Evolutionary conservation across 2,329 filamentous ascomycete genomes (phyloP).

Genomic region (Periconia sp.): DNA sequence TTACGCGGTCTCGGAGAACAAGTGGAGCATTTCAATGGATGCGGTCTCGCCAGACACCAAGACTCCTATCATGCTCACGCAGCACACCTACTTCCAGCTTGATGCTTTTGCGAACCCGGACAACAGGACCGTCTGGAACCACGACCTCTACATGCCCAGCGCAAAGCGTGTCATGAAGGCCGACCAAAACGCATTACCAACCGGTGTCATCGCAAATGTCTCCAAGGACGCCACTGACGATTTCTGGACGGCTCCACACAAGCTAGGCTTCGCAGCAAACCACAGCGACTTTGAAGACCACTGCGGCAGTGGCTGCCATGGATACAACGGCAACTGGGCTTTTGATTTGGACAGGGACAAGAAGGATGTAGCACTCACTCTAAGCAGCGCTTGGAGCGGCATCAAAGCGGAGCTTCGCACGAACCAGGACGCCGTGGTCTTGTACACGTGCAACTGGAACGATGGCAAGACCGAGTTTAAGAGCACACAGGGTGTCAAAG

Average conservation of each 20-base stretch:
- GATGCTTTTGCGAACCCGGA: constrained; percentile 39
- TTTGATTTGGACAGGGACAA: constrained; percentile 33
- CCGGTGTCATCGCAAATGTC: constrained; percentile 37
- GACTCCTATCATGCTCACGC: constrained; percentile 41
- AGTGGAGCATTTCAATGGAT: constrained; percentile 40
- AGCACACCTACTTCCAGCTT: constrained; percentile 45
- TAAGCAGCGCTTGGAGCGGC: constrained; percentile 38
- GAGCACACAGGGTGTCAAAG: constrained; percentile 35
- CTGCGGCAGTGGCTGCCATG: constrained; percentile 42
- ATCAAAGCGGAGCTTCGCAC: constrained; percentile 40
- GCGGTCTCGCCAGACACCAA: constrained; percentile 32
- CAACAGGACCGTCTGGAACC: constrained; percentile 41
- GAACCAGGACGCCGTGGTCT: constrained; percentile 39
- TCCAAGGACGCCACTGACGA: constrained; percentile 32
- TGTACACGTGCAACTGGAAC: constrained; percentile 45
- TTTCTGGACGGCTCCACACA: constrained; percentile 38
- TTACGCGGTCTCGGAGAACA: constrained; percentile 40
- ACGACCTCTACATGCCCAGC: constrained; percentile 39
- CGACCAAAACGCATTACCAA: constrained; percentile 38
- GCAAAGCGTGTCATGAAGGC: constrained; percentile 32
- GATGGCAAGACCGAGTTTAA: constrained; percentile 44
- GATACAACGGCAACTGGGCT: constrained; percentile 42
- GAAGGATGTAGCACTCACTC: constrained; percentile 28
- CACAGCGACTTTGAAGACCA: constrained; percentile 34
- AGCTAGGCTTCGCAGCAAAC: constrained; percentile 38